Evolutionary conservation across 1,139 yeast genomes (phyloP).

Genomic region (Geotrichum siamense): DNA sequence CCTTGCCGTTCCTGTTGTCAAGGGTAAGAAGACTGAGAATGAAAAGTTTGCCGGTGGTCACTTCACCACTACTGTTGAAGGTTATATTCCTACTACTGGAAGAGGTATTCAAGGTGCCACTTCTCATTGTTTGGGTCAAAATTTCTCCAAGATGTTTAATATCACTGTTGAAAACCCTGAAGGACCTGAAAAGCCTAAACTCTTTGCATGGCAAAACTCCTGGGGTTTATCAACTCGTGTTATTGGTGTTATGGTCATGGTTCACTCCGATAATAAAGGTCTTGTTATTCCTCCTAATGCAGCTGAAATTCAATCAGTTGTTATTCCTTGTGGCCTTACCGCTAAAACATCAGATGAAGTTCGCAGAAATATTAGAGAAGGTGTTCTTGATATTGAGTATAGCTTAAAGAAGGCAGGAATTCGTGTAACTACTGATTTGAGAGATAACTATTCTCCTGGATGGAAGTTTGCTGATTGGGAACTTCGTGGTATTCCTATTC

Average conservation of each 20-base stretch:
- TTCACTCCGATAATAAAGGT: conserved; percentile 98
- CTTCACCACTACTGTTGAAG: conserved; percentile 93
- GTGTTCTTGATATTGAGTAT: conserved; percentile 60
- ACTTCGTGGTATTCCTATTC: conserved; percentile 89
- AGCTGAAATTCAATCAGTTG: conserved; percentile 83
- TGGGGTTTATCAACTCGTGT: conserved; percentile 99
- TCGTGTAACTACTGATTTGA: conserved; percentile 77
- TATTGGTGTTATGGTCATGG: conserved; percentile 99
- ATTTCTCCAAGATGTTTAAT: conserved; percentile 97
- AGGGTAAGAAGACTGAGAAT: conserved; percentile 92
- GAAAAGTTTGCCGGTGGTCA: conserved; percentile 98
- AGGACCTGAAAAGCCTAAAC: conserved; percentile 64
- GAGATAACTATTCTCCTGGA: conserved; percentile 94
- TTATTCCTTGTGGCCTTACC: conserved; percentile 92
- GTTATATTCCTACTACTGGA: conserved; percentile 96
- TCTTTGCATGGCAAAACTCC: conserved; percentile 90
- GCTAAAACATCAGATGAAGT: conserved; percentile 74
- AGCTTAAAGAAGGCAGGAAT: conserved; percentile 45
- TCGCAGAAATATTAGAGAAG: conserved; percentile 58
- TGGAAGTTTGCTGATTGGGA: conserved; percentile 99
- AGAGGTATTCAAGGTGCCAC: conserved; percentile 99
- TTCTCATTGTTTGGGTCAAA: conserved; percentile 95
- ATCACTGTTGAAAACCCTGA: conserved; percentile 93
- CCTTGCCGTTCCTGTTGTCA: conserved; percentile 94
- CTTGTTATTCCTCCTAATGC: conserved; percentile 96